phyloP scores from a whole-genome alignment of 2,329 filamentous ascomycete genomes.

The Colletotrichum sp. region DNA sequence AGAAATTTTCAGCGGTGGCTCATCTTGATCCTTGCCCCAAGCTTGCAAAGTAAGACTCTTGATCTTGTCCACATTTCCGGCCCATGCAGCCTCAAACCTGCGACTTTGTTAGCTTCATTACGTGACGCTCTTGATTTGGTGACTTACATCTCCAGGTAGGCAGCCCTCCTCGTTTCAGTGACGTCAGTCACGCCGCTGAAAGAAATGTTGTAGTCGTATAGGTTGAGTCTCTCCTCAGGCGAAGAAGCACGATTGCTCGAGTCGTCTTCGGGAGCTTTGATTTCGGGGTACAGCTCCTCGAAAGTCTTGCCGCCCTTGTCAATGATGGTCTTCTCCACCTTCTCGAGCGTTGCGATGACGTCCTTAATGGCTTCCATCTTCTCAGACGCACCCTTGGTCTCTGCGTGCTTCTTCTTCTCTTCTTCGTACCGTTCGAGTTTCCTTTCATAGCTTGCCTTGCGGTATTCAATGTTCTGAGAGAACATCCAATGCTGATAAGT shows the following conservation, averaged over 20 bases:
- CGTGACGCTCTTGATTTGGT: neutral
- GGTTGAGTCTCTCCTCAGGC: constrained; percentile 28
- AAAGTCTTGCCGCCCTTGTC: constrained; percentile 70
- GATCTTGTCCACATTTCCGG: constrained; percentile 69
- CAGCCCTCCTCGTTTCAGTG: constrained; percentile 58
- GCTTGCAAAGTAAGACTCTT: constrained; percentile 66
- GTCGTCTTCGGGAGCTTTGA: constrained; percentile 29
- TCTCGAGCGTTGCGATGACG: constrained; percentile 55
- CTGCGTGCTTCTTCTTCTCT: constrained; percentile 22
- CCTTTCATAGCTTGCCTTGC: constrained; percentile 38
- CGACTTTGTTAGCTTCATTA: constrained; percentile 24
- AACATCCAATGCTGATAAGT: constrained; percentile 67
- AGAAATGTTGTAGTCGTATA: constrained; percentile 54
- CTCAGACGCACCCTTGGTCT: constrained; percentile 39
- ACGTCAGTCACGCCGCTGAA: constrained; percentile 61
- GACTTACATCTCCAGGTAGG: constrained; percentile 68
- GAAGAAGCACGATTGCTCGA: neutral
- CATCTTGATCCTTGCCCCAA: constrained; percentile 58
- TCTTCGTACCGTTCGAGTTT: constrained; percentile 31
- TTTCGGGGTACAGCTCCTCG: constrained; percentile 64
- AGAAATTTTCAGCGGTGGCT: constrained; percentile 68
- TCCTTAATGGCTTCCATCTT: constrained; percentile 62
- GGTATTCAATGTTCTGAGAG: constrained; percentile 38
- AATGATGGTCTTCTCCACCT: constrained; percentile 59
- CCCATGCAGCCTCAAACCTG: constrained; percentile 76